Evolutionary conservation across 2,329 filamentous ascomycete species (phyloP).

Genomic region (Trichophyton mentagrophytes): DNA sequence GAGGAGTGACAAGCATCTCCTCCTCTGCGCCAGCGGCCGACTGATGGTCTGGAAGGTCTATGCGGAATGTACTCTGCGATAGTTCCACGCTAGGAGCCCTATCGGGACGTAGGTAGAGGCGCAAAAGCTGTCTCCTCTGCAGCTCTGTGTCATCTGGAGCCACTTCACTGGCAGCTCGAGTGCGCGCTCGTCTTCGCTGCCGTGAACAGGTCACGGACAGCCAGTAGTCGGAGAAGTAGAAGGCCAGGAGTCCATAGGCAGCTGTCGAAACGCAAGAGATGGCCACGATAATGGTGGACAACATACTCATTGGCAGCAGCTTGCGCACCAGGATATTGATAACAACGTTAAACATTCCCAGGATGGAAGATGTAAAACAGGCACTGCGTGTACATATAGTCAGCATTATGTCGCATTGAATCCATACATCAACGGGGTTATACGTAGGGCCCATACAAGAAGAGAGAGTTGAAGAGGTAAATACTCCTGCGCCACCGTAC

Average conservation of each 20-base stretch:
- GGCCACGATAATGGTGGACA: conserved; percentile 19
- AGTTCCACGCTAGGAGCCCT: conserved; percentile 19
- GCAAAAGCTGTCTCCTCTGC: conserved; percentile 29
- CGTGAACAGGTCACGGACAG: not conserved
- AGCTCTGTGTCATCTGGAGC: conserved; percentile 26
- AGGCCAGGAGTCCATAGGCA: conserved; percentile 19
- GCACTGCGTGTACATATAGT: conserved; percentile 7
- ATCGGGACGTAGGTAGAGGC: conserved; percentile 22
- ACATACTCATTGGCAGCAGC: conserved; percentile 18
- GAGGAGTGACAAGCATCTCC: conserved; percentile 15
- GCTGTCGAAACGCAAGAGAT: conserved; percentile 20
- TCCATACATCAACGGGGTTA: not conserved
- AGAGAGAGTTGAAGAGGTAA: conserved; percentile 21
- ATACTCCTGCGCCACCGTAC: conserved; percentile 13
- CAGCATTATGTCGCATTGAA: not conserved
- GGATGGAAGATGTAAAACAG: conserved; percentile 19
- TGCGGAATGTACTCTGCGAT: conserved; percentile 19
- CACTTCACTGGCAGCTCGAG: conserved; percentile 5
- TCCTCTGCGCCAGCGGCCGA: conserved; percentile 6
- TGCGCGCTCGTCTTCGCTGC: conserved; percentile 1
- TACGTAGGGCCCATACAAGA: conserved; percentile 18
- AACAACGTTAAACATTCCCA: conserved; percentile 24
- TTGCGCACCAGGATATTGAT: conserved; percentile 23
- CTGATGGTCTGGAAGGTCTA: conserved; percentile 17
- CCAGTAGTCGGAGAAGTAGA: conserved; percentile 13